Conservation (phyloP, 495 filamentous ascomycete genomes). For the Pyrenopolyporus hunteri region DNA sequence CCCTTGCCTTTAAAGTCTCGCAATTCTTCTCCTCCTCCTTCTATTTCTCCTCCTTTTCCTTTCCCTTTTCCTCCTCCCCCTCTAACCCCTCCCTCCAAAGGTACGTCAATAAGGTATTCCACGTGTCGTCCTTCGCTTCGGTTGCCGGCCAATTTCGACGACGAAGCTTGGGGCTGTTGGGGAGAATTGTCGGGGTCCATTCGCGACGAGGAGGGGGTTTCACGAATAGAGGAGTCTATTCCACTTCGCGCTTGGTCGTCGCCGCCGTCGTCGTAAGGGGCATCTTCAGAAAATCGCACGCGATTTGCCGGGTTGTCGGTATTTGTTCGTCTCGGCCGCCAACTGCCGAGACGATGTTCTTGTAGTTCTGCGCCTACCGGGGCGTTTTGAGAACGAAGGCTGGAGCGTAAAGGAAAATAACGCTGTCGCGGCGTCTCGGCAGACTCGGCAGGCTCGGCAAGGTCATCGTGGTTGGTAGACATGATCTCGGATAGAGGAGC, state of each 20-base stretch:
- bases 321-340: slow-evolving; percentile 27
- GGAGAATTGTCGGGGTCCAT: slow-evolving; percentile 25
- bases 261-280: too few species aligned
- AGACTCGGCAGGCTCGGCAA: slow-evolving; percentile 18
- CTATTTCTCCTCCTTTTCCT: too few species aligned
- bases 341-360: slow-evolving; percentile 6
- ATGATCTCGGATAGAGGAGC: slow-evolving; percentile 14
- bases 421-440: slow-evolving; percentile 22
- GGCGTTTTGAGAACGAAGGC: neutral
- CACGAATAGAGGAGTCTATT: slow-evolving; percentile 20
- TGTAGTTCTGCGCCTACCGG: slow-evolving; percentile 9
- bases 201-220: neutral
- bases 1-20: neutral
- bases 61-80: too few species aligned
- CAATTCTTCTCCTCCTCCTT: too few species aligned
- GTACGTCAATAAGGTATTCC: slow-evolving; percentile 9
- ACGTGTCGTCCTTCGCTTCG: slow-evolving; percentile 19
- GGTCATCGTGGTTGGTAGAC: slow-evolving; percentile 29
- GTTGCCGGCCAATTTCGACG: slow-evolving; percentile 14
- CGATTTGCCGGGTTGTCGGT: slow-evolving; percentile 25
- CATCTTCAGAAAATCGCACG: slow-evolving; percentile 30
- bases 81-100: neutral
- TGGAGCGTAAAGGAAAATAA: slow-evolving; percentile 17
- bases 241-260: slow-evolving; percentile 8
- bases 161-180: slow-evolving; percentile 15